Percentiles rank a stretch among this genome's conserved stretches.
These are phyloP conservation scores for Solanum piurae DNA, from an alignment of 257 asterid genomes.

Conservation along the genomic window DNA sequence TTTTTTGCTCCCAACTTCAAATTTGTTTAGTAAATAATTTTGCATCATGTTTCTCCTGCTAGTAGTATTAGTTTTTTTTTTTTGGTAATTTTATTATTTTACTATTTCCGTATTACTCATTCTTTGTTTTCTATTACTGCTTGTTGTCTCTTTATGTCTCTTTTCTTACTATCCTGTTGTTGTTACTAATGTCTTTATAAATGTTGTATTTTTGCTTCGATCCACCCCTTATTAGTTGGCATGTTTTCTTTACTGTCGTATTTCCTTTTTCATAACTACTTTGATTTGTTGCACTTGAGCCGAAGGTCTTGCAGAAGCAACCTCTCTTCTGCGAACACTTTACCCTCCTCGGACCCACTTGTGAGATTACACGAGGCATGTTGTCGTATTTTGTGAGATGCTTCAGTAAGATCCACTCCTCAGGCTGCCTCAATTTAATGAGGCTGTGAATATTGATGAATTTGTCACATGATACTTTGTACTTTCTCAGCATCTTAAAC, in stretches of 20 bases:
- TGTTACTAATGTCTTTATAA: not conserved
- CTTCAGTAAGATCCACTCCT: conserved; percentile 12
- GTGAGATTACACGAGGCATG: not conserved
- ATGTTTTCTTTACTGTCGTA: not conserved
- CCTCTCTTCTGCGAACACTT: not conserved
- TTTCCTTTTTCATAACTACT: not conserved
- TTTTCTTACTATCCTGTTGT: not conserved
- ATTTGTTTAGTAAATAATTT: not conserved
- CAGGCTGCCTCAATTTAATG: conserved; percentile 49
- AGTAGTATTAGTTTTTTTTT: not conserved
- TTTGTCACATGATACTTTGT: conserved; percentile 1
- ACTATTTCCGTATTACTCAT: not conserved
- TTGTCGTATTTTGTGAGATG: not conserved
- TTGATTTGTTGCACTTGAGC: not conserved
- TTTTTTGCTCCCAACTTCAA: not conserved
- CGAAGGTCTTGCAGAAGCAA: not conserved
- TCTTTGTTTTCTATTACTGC: not conserved
- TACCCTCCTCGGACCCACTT: not conserved
- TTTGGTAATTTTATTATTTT: not conserved
- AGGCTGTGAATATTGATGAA: conserved; percentile 7
- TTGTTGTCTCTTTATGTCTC: not conserved
- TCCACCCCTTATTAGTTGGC: not conserved
- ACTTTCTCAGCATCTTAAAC: not conserved
- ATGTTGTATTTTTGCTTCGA: conserved; percentile 11
- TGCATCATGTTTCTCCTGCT: not conserved